Evolutionary conservation across 257 asterid genomes (phyloP).

Genomic region (Pogostemon cablin): DNA sequence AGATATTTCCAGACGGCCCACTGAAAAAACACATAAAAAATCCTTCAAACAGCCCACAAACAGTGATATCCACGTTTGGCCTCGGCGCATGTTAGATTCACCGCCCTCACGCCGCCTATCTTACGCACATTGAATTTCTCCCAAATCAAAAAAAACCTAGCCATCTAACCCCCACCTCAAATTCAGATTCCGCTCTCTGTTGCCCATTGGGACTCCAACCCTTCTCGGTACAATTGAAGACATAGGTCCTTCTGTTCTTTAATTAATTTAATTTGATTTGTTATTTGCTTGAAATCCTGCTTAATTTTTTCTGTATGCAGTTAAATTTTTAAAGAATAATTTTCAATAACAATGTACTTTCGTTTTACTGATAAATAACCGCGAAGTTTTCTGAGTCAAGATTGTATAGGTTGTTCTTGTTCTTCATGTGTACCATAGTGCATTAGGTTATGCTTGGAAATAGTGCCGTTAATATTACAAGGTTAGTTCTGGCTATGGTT

Average conservation of each 20-base stretch:
- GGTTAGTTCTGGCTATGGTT: conserved; percentile 37
- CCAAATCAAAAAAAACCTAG: conserved; percentile 54
- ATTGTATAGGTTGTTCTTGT: conserved; percentile 20
- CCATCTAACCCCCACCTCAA: conserved; percentile 29
- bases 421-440: conserved; percentile 26
- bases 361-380: conserved; percentile 28
- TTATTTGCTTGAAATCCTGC: conserved; percentile 29
- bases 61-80: conserved; percentile 28
- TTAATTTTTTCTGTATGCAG: conserved; percentile 9
- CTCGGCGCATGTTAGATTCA: conserved; percentile 30
- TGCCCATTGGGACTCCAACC: conserved; percentile 37
- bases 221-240: conserved; percentile 35
- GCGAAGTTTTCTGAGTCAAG: conserved; percentile 5
- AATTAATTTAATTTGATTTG: conserved; percentile 1
- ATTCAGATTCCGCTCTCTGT: conserved; percentile 32
- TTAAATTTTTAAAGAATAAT: background rate
- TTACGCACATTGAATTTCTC: conserved; percentile 42
- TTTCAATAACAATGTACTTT: conserved; percentile 33
- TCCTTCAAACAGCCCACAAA: conserved; percentile 30
- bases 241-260: conserved; percentile 31
- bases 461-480: conserved; percentile 29
- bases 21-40: background rate
- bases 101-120: conserved; percentile 27
- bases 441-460: conserved; percentile 29
- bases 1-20: conserved; percentile 24